Evolutionary conservation across 108 stramenopile species (phyloP).

Genomic region (Skeletonema menzelii): DNA sequence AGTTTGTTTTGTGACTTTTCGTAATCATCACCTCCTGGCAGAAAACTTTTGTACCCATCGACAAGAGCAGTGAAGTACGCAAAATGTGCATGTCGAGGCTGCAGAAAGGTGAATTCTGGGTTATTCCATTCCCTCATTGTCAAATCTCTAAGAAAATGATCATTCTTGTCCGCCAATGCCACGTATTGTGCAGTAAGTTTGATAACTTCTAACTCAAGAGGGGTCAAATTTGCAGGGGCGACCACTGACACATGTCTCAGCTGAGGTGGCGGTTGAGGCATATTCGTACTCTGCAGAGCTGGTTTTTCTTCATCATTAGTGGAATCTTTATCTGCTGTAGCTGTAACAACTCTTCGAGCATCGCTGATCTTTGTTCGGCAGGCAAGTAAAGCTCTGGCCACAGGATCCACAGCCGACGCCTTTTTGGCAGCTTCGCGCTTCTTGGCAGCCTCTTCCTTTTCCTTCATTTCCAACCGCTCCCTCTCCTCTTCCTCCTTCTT

Average conservation of each 20-base stretch:
- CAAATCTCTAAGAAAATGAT: slow-evolving; percentile 81
- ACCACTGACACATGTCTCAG: slow-evolving; percentile 77
- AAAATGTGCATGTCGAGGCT: slow-evolving; percentile 92
- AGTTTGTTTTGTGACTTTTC: slow-evolving; percentile 17
- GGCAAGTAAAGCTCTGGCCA: slow-evolving; percentile 65
- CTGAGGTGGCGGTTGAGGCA: slow-evolving; percentile 57
- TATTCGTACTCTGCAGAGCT: slow-evolving; percentile 1
- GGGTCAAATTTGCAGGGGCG: slow-evolving; percentile 73
- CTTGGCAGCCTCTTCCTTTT: slow-evolving; percentile 31
- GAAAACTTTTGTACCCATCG: slow-evolving; percentile 87
- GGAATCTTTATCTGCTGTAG: background rate
- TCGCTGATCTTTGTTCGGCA: slow-evolving; percentile 57
- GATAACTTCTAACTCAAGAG: slow-evolving; percentile 85
- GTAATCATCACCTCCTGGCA: slow-evolving; percentile 62
- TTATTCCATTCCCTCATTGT: slow-evolving; percentile 87
- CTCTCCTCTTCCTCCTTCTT: slow-evolving; percentile 34
- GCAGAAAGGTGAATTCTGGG: slow-evolving; percentile 91
- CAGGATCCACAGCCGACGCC: slow-evolving; percentile 76
- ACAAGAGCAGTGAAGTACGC: slow-evolving; percentile 95
- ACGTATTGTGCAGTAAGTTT: slow-evolving; percentile 98
- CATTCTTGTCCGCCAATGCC: slow-evolving; percentile 70
- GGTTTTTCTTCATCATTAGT: slow-evolving; percentile 5
- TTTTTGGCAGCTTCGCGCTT: slow-evolving; percentile 51
- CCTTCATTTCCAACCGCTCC: slow-evolving; percentile 12
- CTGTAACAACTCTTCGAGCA: slow-evolving; percentile 5